Evolutionary conservation across 2,329 filamentous ascomycete genomes (phyloP).

Genomic region (Rhinocladiella similis): DNA sequence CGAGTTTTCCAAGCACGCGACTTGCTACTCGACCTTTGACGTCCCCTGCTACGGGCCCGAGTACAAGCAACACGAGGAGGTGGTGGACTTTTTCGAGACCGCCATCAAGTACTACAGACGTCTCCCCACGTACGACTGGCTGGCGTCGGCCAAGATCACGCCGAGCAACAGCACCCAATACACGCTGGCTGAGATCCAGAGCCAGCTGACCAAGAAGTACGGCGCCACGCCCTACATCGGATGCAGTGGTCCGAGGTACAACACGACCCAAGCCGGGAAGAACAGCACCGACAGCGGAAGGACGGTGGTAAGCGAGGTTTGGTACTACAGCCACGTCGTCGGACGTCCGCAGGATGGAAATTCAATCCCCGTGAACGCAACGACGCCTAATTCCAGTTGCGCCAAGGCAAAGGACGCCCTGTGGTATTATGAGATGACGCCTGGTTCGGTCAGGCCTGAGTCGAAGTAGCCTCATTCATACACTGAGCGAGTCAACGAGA

Average conservation of each 20-base stretch:
- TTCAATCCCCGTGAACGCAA: constrained; percentile 40
- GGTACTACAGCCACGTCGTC: constrained; percentile 56
- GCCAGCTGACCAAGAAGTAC: constrained; percentile 50
- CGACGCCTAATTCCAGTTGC: constrained; percentile 25
- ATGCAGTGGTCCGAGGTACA: constrained; percentile 61
- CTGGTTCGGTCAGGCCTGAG: constrained; percentile 15
- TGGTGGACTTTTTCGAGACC: constrained; percentile 65
- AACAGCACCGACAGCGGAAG: constrained; percentile 57
- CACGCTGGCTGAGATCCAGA: constrained; percentile 54
- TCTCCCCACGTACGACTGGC: constrained; percentile 63
- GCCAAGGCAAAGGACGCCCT: constrained; percentile 28
- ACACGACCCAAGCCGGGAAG: constrained; percentile 58
- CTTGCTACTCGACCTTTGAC: constrained; percentile 67
- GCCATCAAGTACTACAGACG: constrained; percentile 57
- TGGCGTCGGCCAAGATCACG: constrained; percentile 54
- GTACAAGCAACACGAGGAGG: constrained; percentile 58
- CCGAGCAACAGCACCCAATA: constrained; percentile 62
- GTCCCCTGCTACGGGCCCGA: constrained; percentile 63
- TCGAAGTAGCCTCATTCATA: not conserved
- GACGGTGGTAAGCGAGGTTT: constrained; percentile 62
- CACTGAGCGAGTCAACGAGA: too few relatives aligned
- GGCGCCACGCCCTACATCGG: constrained; percentile 62
- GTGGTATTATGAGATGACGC: constrained; percentile 27
- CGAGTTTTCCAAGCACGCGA: constrained; percentile 68
- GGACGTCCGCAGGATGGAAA: constrained; percentile 57